A percentile compares a stretch with the other conserved stretches of the same genome.
Conservation (phyloP, 192 early-diverging fungal species). For the Umbelopsis vinacea region DNA sequence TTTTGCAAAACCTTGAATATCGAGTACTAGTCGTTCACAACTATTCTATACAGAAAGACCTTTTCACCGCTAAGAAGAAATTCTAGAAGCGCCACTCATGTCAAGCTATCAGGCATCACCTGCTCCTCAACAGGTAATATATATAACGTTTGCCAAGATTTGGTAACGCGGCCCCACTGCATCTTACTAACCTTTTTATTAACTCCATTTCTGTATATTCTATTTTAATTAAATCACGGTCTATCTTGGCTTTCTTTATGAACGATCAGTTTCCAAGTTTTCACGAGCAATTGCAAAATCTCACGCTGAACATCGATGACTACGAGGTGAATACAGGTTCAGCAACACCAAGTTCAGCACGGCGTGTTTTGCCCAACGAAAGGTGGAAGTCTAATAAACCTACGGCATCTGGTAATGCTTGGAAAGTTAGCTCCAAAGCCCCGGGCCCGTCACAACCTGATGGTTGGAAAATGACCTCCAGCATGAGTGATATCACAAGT, state of each 20-base stretch:
- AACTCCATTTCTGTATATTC: background rate
- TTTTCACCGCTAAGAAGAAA: background rate
- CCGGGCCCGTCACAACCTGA: background rate
- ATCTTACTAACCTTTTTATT: background rate
- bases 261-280: background rate
- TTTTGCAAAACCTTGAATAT: background rate
- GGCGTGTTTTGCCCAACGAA: background rate
- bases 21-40: background rate
- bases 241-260: background rate
- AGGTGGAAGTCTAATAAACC: constrained; percentile 11
- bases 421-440: constrained; percentile 1
- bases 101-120: constrained; percentile 9
- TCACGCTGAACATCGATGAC: constrained; percentile 12
- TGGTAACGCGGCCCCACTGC: background rate
- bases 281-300: constrained; percentile 16
- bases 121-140: constrained; percentile 3
- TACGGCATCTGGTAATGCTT: background rate
- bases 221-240: background rate
- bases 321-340: background rate
- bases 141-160: constrained; percentile 1
- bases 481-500: background rate
- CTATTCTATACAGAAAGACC: background rate
- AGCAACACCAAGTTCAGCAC: background rate
- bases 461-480: constrained; percentile 14
- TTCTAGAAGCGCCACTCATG: background rate